phyloP scores from a whole-genome alignment of 2,329 filamentous ascomycete genomes.

The Juglanconis oblonga region DNA sequence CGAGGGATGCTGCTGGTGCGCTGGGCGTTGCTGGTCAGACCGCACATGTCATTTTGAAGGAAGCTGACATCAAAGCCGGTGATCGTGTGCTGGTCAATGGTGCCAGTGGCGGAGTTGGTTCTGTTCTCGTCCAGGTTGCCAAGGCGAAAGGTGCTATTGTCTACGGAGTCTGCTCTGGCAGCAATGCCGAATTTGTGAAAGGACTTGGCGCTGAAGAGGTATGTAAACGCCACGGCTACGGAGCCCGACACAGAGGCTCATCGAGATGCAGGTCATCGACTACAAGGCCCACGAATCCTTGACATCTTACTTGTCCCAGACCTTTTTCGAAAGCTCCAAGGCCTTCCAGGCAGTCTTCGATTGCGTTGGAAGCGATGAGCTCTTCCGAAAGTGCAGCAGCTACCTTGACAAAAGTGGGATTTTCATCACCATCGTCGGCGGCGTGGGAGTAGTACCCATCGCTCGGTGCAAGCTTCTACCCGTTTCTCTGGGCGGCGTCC shows the following conservation, averaged over 20 bases:
- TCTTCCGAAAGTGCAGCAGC: constrained; percentile 37
- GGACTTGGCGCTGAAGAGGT: constrained; percentile 47
- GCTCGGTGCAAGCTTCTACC: constrained; percentile 31
- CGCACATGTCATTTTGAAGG: constrained; percentile 26
- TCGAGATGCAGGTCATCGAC: constrained; percentile 34
- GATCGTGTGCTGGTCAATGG: constrained; percentile 44
- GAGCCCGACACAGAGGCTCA: not conserved
- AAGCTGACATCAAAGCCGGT: constrained; percentile 21
- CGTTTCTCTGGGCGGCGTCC: constrained; percentile 28
- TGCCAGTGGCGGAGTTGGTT: constrained; percentile 49
- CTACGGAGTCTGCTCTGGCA: constrained; percentile 45
- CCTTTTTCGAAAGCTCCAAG: not conserved
- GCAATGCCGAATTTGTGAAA: constrained; percentile 43
- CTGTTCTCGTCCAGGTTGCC: constrained; percentile 43
- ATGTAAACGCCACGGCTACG: not conserved
- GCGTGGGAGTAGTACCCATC: constrained; percentile 28
- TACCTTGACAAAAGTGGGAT: constrained; percentile 37
- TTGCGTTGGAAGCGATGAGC: constrained; percentile 43
- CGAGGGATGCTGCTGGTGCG: constrained; percentile 27
- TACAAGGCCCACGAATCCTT: constrained; percentile 37
- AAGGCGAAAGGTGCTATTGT: constrained; percentile 40
- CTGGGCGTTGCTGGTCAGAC: constrained; percentile 35
- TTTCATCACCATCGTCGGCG: constrained; percentile 35
- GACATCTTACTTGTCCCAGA: constrained; percentile 29
- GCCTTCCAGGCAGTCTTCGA: constrained; percentile 47